Percentiles rank a stretch among this genome's conserved stretches.
Evolutionary conservation across 768 basidiomycete species (phyloP).

Genomic region (Lentinus brumalis): DNA sequence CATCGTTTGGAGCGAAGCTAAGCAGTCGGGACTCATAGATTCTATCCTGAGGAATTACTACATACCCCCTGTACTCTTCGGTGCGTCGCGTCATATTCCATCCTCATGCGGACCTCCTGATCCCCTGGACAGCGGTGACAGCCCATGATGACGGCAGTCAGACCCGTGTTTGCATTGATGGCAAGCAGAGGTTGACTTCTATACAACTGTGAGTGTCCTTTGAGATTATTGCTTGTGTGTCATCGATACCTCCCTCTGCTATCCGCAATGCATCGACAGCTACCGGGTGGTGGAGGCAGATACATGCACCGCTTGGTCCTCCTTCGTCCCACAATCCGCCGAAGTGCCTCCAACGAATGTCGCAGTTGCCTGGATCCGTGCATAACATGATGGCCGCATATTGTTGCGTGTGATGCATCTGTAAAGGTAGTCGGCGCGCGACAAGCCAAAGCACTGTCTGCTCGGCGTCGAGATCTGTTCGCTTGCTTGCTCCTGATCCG

Average conservation of each 20-base stretch:
- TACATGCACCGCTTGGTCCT: too few relatives aligned
- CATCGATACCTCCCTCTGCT: not conserved
- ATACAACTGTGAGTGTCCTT: conserved; percentile 48
- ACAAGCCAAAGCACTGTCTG: too few relatives aligned
- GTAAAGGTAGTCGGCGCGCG: too few relatives aligned
- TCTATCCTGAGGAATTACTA: conserved; percentile 66
- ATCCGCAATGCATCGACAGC: not conserved
- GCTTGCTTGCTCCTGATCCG: too few relatives aligned
- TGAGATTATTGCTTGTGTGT: not conserved
- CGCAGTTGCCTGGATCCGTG: too few relatives aligned
- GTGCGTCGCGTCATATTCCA: conserved; percentile 36
- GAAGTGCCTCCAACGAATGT: too few relatives aligned
- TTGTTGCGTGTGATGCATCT: not conserved
- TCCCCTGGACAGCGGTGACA: conserved; percentile 39
- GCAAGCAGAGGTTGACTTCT: conserved; percentile 73
- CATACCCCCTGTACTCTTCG: conserved; percentile 68
- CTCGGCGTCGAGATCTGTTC: too few relatives aligned
- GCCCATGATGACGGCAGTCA: conserved; percentile 44
- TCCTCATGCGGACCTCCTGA: not conserved
- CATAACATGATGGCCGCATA: too few relatives aligned
- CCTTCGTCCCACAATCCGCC: too few relatives aligned
- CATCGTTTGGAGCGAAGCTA: conserved; percentile 64
- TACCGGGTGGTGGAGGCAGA: too few relatives aligned
- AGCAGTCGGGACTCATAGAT: conserved; percentile 64
- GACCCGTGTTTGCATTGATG: conserved; percentile 61